Evolutionary conservation across 441 rosid genomes (phyloP).

Genomic region (Croton laevigatus): DNA sequence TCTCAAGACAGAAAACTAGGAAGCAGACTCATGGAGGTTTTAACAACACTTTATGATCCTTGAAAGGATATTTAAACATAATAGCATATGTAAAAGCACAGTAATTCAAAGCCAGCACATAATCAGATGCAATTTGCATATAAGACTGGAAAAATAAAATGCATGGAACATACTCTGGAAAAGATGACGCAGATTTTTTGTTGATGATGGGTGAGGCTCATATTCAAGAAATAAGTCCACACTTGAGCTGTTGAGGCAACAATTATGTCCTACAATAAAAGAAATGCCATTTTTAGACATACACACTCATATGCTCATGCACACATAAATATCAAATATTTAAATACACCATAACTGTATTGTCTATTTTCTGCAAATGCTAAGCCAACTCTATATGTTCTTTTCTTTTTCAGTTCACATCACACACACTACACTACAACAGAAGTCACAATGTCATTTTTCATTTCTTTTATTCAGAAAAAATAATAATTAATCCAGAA

Average conservation of each 20-base stretch:
- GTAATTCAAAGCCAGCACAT: constrained; percentile 7
- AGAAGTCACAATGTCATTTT: not conserved
- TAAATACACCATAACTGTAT: not conserved
- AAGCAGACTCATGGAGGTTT: not conserved
- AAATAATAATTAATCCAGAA: not conserved
- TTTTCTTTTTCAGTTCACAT: not conserved
- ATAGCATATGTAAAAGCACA: not conserved
- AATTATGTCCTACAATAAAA: constrained; percentile 63
- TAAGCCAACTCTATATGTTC: too few species aligned
- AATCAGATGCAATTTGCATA: constrained; percentile 5
- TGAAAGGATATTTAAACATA: not conserved
- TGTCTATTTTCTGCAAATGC: not conserved
- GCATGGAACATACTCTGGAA: constrained; percentile 62
- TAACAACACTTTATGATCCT: not conserved
- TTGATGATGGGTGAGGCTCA: constrained; percentile 91
- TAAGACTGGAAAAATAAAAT: not conserved
- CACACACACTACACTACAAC: not conserved
- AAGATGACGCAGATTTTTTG: constrained; percentile 83
- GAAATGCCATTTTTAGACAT: not conserved
- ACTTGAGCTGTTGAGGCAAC: constrained; percentile 69
- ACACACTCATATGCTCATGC: not conserved
- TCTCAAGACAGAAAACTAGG: not conserved
- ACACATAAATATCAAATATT: not conserved
- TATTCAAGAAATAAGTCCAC: constrained; percentile 63
- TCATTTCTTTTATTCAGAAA: not conserved